These are phyloP conservation scores for Apiospora pterosperma DNA, from an alignment of 2,329 filamentous ascomycete species.

Conservation along the genomic window DNA sequence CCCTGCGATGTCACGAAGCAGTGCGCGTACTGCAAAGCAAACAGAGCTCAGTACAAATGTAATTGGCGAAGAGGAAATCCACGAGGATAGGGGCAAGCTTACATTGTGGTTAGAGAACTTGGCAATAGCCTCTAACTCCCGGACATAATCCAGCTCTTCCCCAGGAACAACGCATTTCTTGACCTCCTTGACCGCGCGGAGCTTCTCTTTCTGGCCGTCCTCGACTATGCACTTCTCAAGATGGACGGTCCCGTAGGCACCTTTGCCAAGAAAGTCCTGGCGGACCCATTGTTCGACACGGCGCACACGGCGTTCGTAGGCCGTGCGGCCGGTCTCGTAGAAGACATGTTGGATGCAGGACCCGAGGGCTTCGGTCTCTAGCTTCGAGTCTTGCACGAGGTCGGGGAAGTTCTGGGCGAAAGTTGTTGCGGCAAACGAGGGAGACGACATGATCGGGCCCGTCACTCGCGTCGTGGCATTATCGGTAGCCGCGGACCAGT, in stretches of 20 bases:
- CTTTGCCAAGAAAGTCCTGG: conserved; percentile 1
- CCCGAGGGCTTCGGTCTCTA: conserved; percentile 8
- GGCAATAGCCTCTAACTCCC: conserved; percentile 13
- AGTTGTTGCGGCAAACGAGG: neutral
- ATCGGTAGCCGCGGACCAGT: neutral
- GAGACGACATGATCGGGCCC: neutral
- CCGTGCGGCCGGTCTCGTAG: conserved; percentile 5
- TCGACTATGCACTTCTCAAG: conserved; percentile 3
- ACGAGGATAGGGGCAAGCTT: neutral
- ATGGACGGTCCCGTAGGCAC: conserved; percentile 9
- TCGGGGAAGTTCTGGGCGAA: conserved; percentile 3
- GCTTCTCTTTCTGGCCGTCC: neutral
- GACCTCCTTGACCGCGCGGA: conserved; percentile 14
- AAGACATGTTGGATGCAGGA: conserved; percentile 3
- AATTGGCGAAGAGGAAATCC: neutral
- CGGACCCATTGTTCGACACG: conserved; percentile 6
- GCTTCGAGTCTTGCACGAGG: conserved; percentile 11
- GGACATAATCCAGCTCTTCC: conserved; percentile 8
- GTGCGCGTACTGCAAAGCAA: conserved; percentile 9
- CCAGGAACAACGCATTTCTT: neutral
- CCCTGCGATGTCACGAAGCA: conserved; percentile 15
- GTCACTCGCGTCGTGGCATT: neutral
- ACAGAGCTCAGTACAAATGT: neutral
- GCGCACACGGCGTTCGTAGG: neutral
- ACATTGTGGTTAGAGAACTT: conserved; percentile 15